Evolutionary conservation across 2,329 filamentous ascomycete species (phyloP), one percentile per base, ranked within the genome.

Genomic region (Cladobotryum protrusum): DNA sequence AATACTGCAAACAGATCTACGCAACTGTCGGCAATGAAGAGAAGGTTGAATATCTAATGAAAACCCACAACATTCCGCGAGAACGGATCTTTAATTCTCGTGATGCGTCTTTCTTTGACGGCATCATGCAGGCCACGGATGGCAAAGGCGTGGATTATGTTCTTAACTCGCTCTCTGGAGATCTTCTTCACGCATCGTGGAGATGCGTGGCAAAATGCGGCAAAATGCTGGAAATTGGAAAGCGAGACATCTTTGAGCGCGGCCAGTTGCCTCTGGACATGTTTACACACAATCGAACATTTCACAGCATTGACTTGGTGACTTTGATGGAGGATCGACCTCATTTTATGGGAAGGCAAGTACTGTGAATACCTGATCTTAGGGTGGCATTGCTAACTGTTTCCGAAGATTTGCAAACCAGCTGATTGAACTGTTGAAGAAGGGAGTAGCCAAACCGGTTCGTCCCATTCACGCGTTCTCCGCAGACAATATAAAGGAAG

Each of bases 191-290:
- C 15, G 64, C 67, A 3, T 67, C 69, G 0, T 77, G 70, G 71
- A 52, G 65, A 1, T 75, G 71, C 42, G 60, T 78, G 3, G 71
- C 74, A 1, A 57, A 64, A 5, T 72, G 68, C 43, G 74, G 72
- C 0, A 64, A 58, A 3, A 69, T 78, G 60, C 49, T 77, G 0
- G 73, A 77, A 45, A 68, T 77, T n/a, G 72, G 71, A 6, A 71
- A 71, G 53, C 58, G 65, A 5, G 71, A 76, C 42, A 59, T 74
- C 1, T 55, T 67, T 1, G 66, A 67, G 1, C 65, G 69, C 18
- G 68, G 64, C 2, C 57, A 63, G 5, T 62, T 79, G 5, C 67
- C 69, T 1, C 74, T 79, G 72, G 54, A 65, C 1, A 62, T 65
- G 0, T 79, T 81, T 36, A 59, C 66, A 3, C 54, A 53, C 1